Evolutionary conservation across 306 rosid genomes (phyloP), one percentile per base, ranked within the genome.

Genomic region (Erythrophleum fordii): DNA sequence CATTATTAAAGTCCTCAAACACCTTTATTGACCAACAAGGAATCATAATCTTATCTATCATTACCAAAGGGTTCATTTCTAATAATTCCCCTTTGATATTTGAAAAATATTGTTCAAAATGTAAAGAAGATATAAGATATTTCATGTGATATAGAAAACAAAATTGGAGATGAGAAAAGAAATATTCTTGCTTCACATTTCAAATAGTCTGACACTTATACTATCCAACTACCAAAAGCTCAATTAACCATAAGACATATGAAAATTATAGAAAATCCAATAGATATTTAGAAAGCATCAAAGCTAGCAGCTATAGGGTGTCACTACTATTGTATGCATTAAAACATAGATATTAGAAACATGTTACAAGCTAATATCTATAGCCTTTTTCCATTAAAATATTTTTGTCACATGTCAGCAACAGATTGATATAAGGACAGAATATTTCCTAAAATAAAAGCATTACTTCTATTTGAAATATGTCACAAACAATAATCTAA

Each of bases 131-230:
- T 20, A 22, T 20, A 46, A 26, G 42, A n/a, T 8, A 46, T 72
- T 29, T 31, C 46, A 29, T 72, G 76, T 0, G 9, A 28, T 25
- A 10, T 72, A 29, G 59, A 31, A 48, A 72, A 29, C 44, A 18
- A 51, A 29, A 5, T 11, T 46, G 16, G 8, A 70, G 61, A 72
- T 18, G n/a, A 52, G 31, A 18, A 72, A 51, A 18, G n/a, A 26
- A 18, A 51, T 8, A 29, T 29, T 53, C 37, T 14, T 73, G 77
- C 67, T 20, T 73, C 35, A 55, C 26, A 53, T 11, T 73, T 73
- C 66, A 52, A 73, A 73, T 52, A 51, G 20, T 6, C 65, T 59
- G 18, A 48, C 44, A 48, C 28, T 46, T 26, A 72, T 9, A 11
- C 46, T 5, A 5, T 20, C 13, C 22, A 64, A 34, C 23, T 45